Evolutionary conservation across 192 early-diverging fungal genomes (phyloP), one percentile per base, ranked within the genome.

Genomic region (Backusella luteola): DNA sequence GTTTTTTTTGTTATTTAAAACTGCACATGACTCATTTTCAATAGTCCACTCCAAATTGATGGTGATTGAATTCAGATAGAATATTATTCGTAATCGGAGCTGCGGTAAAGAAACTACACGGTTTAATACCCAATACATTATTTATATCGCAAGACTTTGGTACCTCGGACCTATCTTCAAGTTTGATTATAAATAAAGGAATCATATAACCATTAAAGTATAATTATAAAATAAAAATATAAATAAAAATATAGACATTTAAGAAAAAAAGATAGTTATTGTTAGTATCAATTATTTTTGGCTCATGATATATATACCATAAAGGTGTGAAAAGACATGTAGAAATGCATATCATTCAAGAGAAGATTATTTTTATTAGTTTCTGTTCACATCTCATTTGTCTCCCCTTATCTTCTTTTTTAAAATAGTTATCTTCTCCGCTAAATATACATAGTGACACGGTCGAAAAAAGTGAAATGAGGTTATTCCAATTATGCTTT

Each of bases 51-150:
- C 23, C 53, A 59, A 59, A 21, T 11, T 59, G 53, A 21, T 59
- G 53, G 53, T 59, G 53, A 59, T 59, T 59, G 9, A 59, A 59
- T 11, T 59, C 7, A 23, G 21, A 59, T 8, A 32, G 11, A 26
- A 59, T 59, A 59, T 26, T 59, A 59, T 59, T 59, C 53, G 53
- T 59, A 59, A 59, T 59, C 53, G 53, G 53, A 59, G 53, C 53
- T 59, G 53, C 53, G 53, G 53, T 59, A 59, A 23, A 59, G 53
- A 59, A 59, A 59, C 21, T 26, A 39, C 11, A 38, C 38, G 11
- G 3, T 21, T 21, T 52, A 52, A 59, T 59, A 59, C 2, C 53
- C 53, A 59, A 59, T 59, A 59, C 53, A 59, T 23, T 59, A 59
- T 59, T 26, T 59, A 26, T 59, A 23, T 59, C 23, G 53, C 53